A percentile compares a stretch with the other conserved stretches of the same genome.
These are phyloP conservation scores for Meyerozyma sp. DNA, from an alignment of 1,139 yeast genomes.

Conservation along the genomic window DNA sequence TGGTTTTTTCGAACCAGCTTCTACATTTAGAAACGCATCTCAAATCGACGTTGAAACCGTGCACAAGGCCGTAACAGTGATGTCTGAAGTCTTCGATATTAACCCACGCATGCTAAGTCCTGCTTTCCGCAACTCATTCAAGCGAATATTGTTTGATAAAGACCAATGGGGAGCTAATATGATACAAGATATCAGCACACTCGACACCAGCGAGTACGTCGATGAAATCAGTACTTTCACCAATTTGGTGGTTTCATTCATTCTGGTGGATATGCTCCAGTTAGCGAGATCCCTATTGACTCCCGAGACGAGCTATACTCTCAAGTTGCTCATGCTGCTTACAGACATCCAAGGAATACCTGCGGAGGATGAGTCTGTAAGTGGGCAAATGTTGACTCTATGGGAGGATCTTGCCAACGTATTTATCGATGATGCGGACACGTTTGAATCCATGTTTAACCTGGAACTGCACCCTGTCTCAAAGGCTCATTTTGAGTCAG, in stretches of 20 bases:
- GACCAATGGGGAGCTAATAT: conserved; percentile 35
- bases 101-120: conserved; percentile 36
- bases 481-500: conserved; percentile 16
- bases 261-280: conserved; percentile 48
- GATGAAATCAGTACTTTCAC: conserved; percentile 46
- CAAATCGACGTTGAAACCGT: conserved; percentile 14
- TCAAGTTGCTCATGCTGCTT: conserved; percentile 49
- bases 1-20: conserved; percentile 13
- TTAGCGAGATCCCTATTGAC: conserved; percentile 43
- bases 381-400: conserved; percentile 65
- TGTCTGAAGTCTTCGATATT: conserved; percentile 43
- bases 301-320: conserved; percentile 30
- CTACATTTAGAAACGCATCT: conserved; percentile 6
- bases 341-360: conserved; percentile 61
- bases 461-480: conserved; percentile 9
- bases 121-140: conserved; percentile 17
- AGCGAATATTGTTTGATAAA: conserved; percentile 30
- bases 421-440: conserved; percentile 50
- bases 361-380: conserved; percentile 60
- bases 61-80: conserved; percentile 26
- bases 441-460: conserved; percentile 26
- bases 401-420: conserved; percentile 77
- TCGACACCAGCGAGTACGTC: conserved; percentile 26
- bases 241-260: conserved; percentile 45
- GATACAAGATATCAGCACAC: conserved; percentile 17